phyloP scores from a whole-genome alignment of 768 basidiomycete species.

The Amanita muscaria region DNA sequence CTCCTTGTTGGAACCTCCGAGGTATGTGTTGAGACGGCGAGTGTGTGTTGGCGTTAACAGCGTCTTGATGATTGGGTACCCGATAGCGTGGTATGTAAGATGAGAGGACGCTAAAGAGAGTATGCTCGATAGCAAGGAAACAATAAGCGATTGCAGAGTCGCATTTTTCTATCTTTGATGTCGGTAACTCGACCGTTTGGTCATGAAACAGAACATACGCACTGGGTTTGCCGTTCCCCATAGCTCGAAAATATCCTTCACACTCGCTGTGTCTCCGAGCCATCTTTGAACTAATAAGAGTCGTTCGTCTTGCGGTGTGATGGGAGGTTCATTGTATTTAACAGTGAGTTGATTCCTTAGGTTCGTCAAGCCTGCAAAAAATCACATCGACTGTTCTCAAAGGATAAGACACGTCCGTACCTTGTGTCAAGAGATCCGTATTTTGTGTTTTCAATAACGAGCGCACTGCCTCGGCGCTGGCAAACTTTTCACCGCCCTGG shows the following conservation, averaged over 20 bases:
- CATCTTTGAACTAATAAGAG: conserved; percentile 52
- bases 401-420: conserved; percentile 14
- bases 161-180: conserved; percentile 20
- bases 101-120: conserved; percentile 58
- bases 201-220: conserved; percentile 14
- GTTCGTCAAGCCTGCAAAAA: not conserved
- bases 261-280: conserved; percentile 49
- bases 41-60: conserved; percentile 49
- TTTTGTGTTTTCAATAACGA: conserved; percentile 24
- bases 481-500: conserved; percentile 18
- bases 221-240: conserved; percentile 53
- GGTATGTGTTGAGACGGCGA: conserved; percentile 50
- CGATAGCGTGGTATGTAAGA: conserved; percentile 56
- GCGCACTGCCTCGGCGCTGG: conserved; percentile 25
- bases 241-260: conserved; percentile 50
- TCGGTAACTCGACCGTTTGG: conserved; percentile 2
- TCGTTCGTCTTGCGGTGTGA: conserved; percentile 51
- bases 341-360: conserved; percentile 58
- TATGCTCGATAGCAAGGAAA: conserved; percentile 51
- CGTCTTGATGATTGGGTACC: conserved; percentile 52
- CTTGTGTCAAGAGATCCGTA: conserved; percentile 23
- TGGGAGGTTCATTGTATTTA: conserved; percentile 34
- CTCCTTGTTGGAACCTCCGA: conserved; percentile 56
- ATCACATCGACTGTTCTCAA: conserved; percentile 8
- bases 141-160: conserved; percentile 35